Evolutionary conservation across 441 rosid species (phyloP).

Genomic region (Lepidium campestre): DNA sequence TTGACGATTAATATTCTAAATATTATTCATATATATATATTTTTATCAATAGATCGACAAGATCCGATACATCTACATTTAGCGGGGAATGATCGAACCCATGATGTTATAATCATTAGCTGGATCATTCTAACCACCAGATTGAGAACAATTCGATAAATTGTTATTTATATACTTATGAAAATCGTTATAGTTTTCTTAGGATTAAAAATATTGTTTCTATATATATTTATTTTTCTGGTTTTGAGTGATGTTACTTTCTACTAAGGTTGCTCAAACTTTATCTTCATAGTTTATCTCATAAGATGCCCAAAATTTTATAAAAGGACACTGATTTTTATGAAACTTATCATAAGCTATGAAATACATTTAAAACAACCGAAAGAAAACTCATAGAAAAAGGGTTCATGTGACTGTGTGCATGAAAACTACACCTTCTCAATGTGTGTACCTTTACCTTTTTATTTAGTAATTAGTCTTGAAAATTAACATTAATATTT

Average conservation of each 20-base stretch:
- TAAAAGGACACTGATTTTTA: conserved; percentile 43
- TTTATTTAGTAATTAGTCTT: background rate
- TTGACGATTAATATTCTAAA: background rate
- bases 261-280: conserved; percentile 33
- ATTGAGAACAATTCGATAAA: no score
- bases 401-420: background rate
- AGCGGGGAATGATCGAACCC: no score
- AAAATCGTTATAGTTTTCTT: background rate
- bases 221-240: background rate
- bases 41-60: no score
- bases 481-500: background rate
- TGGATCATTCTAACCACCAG: no score
- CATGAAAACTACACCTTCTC: background rate
- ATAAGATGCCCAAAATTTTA: conserved; percentile 59
- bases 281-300: conserved; percentile 41
- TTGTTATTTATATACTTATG: no score
- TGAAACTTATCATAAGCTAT: conserved; percentile 12
- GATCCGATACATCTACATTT: no score
- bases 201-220: no score
- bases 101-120: no score
- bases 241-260: conserved; percentile 4
- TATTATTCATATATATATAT: background rate
- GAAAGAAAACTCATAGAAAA: background rate
- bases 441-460: background rate
- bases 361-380: background rate